Conservation (phyloP, 306 rosid species). For the Benincasa hispida region DNA sequence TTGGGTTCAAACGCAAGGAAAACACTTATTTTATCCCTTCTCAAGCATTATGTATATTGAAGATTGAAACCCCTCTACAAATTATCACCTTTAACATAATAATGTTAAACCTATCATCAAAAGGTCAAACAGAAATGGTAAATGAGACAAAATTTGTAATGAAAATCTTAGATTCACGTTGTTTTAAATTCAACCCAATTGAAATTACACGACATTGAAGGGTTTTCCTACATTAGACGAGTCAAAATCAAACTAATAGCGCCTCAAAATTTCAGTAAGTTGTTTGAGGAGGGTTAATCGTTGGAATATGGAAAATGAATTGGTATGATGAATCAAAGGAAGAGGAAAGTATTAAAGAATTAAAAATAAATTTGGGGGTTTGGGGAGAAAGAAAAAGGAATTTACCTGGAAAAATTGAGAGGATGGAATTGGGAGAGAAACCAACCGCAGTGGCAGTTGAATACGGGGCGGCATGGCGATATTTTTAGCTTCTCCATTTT, state of each 20-base stretch:
- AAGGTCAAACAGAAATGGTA: background rate
- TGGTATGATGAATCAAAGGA: background rate
- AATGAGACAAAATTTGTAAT: background rate
- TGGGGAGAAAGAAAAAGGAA: background rate
- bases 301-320: background rate
- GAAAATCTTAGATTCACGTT: background rate
- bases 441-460: slow-evolving; percentile 1
- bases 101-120: background rate
- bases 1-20: background rate
- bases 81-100: background rate
- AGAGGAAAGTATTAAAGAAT: background rate
- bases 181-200: background rate
- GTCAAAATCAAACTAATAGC: background rate
- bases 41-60: background rate
- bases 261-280: background rate
- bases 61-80: background rate
- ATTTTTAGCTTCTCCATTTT: slow-evolving; percentile 1
- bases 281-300: background rate
- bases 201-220: background rate
- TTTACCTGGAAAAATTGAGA: background rate
- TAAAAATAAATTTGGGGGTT: background rate
- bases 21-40: background rate
- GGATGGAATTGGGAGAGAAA: background rate
- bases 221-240: background rate
- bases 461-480: background rate